Percentiles rank a stretch among this genome's conserved stretches.
phyloP scores from a whole-genome alignment of 2,329 filamentous ascomycete species.

The Neofusicoccum sp. region DNA sequence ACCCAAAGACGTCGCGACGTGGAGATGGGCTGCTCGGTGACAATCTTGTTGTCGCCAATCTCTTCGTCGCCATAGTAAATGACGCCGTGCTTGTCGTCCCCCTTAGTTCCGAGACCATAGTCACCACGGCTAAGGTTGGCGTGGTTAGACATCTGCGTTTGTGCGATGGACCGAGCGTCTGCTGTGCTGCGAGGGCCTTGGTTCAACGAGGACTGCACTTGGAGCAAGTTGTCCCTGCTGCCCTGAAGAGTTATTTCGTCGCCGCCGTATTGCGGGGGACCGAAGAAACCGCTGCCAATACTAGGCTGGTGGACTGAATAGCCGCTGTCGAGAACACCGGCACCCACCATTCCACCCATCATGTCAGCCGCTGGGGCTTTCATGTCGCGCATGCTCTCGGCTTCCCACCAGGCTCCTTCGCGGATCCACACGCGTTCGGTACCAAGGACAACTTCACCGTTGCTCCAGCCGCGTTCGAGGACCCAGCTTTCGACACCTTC shows the following conservation, averaged over 20 bases:
- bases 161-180: constrained; percentile 45
- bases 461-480: constrained; percentile 94
- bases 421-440: constrained; percentile 94
- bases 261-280: constrained; percentile 47
- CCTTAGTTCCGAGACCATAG: constrained; percentile 84
- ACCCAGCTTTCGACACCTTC: constrained; percentile 95
- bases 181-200: constrained; percentile 46
- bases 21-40: constrained; percentile 68
- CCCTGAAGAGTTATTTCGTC: constrained; percentile 62
- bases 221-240: constrained; percentile 71
- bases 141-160: constrained; percentile 62
- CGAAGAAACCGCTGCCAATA: constrained; percentile 65
- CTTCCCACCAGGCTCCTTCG: constrained; percentile 95
- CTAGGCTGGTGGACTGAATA: constrained; percentile 63
- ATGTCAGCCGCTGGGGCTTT: constrained; percentile 59
- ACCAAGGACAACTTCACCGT: constrained; percentile 90
- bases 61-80: constrained; percentile 75
- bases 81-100: constrained; percentile 59
- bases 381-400: constrained; percentile 90
- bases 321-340: constrained; percentile 65
- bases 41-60: constrained; percentile 70
- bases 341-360: constrained; percentile 51
- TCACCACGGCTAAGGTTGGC: constrained; percentile 60
- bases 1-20: constrained; percentile 74
- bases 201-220: constrained; percentile 45